Conservation (phyloP, 148 eudicot species). For the Tetragonia tetragonoides region DNA sequence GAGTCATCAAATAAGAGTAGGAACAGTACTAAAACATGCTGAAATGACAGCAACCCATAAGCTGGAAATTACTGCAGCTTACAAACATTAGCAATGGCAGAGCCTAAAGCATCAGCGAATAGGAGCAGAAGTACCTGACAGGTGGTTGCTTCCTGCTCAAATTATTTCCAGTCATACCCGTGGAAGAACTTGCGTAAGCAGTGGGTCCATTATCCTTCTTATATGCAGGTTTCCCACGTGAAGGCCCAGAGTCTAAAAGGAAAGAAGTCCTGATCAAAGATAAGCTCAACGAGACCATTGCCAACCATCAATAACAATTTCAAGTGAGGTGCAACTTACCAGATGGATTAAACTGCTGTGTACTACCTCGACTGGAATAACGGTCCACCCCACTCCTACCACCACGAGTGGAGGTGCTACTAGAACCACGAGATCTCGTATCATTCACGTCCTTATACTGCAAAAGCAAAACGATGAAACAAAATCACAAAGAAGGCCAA, state of each 20-base stretch:
- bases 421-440: constrained; percentile 62
- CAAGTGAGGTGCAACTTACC: constrained; percentile 38
- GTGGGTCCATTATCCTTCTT: constrained; percentile 74
- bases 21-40: background rate
- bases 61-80: background rate
- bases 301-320: background rate
- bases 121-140: constrained; percentile 39
- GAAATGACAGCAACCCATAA: background rate
- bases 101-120: background rate
- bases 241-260: constrained; percentile 49
- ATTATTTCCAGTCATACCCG: constrained; percentile 43
- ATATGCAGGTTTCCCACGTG: constrained; percentile 55
- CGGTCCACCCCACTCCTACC: constrained; percentile 61
- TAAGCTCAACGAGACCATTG: background rate
- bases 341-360: constrained; percentile 43
- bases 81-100: constrained; percentile 1
- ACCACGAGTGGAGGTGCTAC: constrained; percentile 57
- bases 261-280: constrained; percentile 17
- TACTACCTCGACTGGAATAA: constrained; percentile 50
- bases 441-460: constrained; percentile 76
- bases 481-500: background rate
- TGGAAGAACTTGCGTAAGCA: constrained; percentile 33
- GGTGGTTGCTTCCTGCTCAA: constrained; percentile 39
- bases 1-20: background rate
- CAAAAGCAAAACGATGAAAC: constrained; percentile 14